Percentiles rank a stretch among this genome's conserved stretches.
Conservation (phyloP, 2,329 filamentous ascomycete species). For the Pseudovirgaria hyperparasitica region DNA sequence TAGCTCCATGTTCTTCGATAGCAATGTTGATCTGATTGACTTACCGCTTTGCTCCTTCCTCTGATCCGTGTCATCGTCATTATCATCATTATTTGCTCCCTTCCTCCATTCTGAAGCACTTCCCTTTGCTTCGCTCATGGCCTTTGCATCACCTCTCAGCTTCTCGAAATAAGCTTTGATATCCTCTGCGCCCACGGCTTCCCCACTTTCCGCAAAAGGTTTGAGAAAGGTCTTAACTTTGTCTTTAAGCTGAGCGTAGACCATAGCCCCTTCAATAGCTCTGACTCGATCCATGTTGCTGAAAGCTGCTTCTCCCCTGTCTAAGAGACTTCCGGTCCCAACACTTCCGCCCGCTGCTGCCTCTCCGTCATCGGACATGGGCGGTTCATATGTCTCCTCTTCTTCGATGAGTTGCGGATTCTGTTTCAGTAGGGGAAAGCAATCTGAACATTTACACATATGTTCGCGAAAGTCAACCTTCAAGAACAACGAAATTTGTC, state of each 20-base stretch:
- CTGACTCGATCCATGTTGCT: slow-evolving; percentile 84
- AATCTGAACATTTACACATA: slow-evolving; percentile 71
- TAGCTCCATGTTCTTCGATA: too few relatives aligned
- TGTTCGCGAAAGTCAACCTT: slow-evolving; percentile 64
- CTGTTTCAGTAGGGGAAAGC: slow-evolving; percentile 57
- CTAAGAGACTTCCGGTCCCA: slow-evolving; percentile 71
- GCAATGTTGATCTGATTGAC: too few relatives aligned
- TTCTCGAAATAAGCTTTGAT: slow-evolving; percentile 96
- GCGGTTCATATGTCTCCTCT: slow-evolving; percentile 88
- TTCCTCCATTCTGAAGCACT: slow-evolving; percentile 11
- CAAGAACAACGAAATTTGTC: slow-evolving; percentile 70
- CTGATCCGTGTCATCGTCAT: slow-evolving; percentile 13
- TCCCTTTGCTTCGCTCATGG: slow-evolving; percentile 35
- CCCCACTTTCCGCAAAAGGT: slow-evolving; percentile 83
- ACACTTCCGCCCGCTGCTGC: slow-evolving; percentile 42
- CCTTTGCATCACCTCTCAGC: slow-evolving; percentile 73
- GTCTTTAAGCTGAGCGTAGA: slow-evolving; percentile 91
- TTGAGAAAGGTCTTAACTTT: slow-evolving; percentile 91
- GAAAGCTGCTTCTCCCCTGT: slow-evolving; percentile 84
- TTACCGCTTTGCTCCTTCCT: slow-evolving; percentile 28
- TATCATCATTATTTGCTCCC: slow-evolving; percentile 15
- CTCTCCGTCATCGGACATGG: slow-evolving; percentile 51
- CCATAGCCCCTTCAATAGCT: slow-evolving; percentile 93
- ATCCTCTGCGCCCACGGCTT: slow-evolving; percentile 83
- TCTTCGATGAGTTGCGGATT: slow-evolving; percentile 82